Evolutionary conservation across 306 rosid genomes (phyloP), one percentile per base, ranked within the genome.

Genomic region (Lathyrus oleraceus): DNA sequence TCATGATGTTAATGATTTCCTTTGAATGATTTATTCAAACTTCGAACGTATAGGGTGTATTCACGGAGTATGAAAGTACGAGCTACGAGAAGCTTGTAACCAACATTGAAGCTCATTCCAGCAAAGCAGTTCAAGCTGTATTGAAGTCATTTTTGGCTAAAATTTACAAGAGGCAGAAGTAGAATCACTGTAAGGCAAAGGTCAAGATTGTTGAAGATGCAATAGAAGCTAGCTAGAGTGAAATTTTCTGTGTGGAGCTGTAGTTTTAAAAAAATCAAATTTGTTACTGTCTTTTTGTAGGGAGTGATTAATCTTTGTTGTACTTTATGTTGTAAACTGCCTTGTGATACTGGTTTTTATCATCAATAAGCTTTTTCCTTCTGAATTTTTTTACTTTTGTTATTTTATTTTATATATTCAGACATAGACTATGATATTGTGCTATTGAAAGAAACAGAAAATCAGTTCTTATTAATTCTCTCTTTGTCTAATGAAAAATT

Each of bases 81-180:
- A 94, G 95, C 73, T 87, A 89, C 58, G 75, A 80, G 84, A 87
- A 83, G 74, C 84, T 95, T 53, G 72, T 77, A 17, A 48, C 70
- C 21, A 83, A 87, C 51, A 95, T 91, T 49, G 92, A 95, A 83
- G 87, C 83, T 76, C 97, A 91, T 78, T 86, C 95, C 17, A 87
- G 83, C 69, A 78, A 76, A 56, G 89, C 91, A 13, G 91, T 95
- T 44, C 97, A 91, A 56, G 96, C 87, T 4, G 96, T 91, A 61
- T 77, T 95, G 87, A 87, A 89, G 77, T 91, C 95, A 16, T 91
- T 95, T 84, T 79, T 95, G 89, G 89, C 78, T 51, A 91, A 95
- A 79, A 91, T 95, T 51, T 91, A 91, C 91, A 87, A 85, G 88
- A 86, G 99, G 85, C 85, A 83, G 81, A 95, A 94, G 72, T 94